Base-by-base conservation (phyloP, 805 yeast species). In the Wickerhamomyces subpelliculosus region DNA sequence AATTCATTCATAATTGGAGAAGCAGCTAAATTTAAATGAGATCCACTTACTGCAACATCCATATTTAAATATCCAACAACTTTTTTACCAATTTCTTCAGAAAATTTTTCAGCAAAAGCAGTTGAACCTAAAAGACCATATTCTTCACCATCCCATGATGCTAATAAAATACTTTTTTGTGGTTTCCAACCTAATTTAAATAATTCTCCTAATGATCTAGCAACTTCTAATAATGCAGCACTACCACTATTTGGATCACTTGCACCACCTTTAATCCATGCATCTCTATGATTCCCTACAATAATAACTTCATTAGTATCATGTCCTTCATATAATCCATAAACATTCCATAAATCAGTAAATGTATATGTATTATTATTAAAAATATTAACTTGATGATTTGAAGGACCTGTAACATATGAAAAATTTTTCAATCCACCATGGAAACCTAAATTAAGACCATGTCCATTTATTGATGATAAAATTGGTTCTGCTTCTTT, bases 111-210 rank as follows among this genome's bases (percentile, higher is more conserved):
- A 22, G 84, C 90, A 66, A 69, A 82, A 43, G 80, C 89, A 4
- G 89, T 84, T 2, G 86, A 78, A 2, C 93, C 93, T 18, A 84
- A 49, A 24, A 84, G 62, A 1, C 80, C 88, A 49, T 78, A 78
- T 58, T 84, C 90, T 57, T 84, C 90, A 37, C 86, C 90, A 54
- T 83, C 93, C 86, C 88, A 83, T n/a, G 84, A 75, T 1, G 83
- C 85, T 39, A 84, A 67, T 34, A 75, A 58, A 36, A 83, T 77
- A 1, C 84, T 71, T 52, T 85, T 67, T 35, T 67, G 57, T 26
- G 89, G 89, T 49, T 72, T 70, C 82, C 84, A 83, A 8, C 86
- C 87, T 1, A 54, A 45, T 43, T 69, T 62, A 24, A 56, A 43
- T 37, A 83, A 61, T 31, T 65, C 72, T 19, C 75, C 72, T 26